These are phyloP conservation scores for Crithidia fasciculata DNA, from an alignment of 208 protist genomes.

Conservation along the genomic window DNA sequence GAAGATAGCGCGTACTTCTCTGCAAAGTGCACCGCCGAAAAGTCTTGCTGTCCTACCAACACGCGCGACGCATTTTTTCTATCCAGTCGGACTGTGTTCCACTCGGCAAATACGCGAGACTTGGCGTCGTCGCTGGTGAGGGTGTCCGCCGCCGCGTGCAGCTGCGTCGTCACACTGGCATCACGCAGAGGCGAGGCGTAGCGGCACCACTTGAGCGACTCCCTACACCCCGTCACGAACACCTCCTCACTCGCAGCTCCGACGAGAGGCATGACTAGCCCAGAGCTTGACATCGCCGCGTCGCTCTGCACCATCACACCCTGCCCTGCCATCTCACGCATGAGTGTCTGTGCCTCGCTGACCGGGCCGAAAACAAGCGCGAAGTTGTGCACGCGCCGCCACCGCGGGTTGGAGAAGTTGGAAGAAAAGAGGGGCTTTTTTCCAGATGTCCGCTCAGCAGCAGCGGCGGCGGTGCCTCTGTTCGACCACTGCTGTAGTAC, in stretches of 20 bases:
- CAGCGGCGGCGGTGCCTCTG: conserved; percentile 8
- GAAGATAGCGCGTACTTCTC: conserved; percentile 10
- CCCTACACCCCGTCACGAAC: conserved; percentile 7
- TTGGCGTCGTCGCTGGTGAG: conserved; percentile 7
- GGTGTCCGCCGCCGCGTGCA: conserved; percentile 2
- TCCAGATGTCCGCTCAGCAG: background rate
- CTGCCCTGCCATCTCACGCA: conserved; percentile 20
- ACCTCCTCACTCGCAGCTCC: background rate
- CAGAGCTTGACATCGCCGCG: background rate
- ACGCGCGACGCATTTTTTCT: background rate
- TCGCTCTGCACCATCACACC: background rate
- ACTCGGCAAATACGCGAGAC: conserved; percentile 10
- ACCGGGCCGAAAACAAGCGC: conserved; percentile 20
- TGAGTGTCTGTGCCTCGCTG: conserved; percentile 4
- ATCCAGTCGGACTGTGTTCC: background rate
- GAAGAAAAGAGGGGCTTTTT: background rate
- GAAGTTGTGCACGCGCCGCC: conserved; percentile 14
- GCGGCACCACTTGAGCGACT: background rate
- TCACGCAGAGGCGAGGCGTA: conserved; percentile 3
- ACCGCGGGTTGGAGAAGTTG: background rate
- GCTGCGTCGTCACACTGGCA: background rate
- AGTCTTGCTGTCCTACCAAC: background rate
- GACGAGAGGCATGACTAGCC: conserved; percentile 9
- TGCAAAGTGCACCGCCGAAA: conserved; percentile 5
- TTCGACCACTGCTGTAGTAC: conserved; percentile 33